Base-by-base conservation (phyloP, 352 stramenopile genomes). In the Pythium grandisporangium region DNA sequence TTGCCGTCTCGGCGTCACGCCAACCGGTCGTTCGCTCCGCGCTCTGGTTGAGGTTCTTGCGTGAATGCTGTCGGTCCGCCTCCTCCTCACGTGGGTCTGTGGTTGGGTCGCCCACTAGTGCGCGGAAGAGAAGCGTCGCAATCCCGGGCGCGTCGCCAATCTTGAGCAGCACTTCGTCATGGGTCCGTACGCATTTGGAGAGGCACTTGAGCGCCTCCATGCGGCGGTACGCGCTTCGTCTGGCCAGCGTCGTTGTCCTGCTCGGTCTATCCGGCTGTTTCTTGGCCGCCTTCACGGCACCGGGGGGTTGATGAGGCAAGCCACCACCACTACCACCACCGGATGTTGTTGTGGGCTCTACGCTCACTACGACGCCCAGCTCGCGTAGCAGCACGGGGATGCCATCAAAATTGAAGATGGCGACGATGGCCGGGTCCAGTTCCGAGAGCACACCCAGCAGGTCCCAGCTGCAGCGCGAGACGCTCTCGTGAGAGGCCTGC, bases 121-220 rank as follows among this genome's bases (percentile, higher is more conserved):
- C 59, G 23, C 51, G 39, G 50, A 84, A 84, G 7, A 86, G 40
- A 13, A 77, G 58, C 2, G 51, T 20, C 12, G 52, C 53, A 5
- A 82, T 78, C 6, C 53, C 61, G 7, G 58, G 32, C 6, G 59
- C 59, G 25, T 70, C 64, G 6, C 68, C 66, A 47, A 84, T 68
- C 53, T 83, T 83, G n/a, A 75, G 30, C 14, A 87, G 46, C 6
- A 87, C 70, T 40, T 87, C 73, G 29, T 87, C 70, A 16, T 83
- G 70, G 4, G 54, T 70, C 5, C 51, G 42, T 21, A 58, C 54
- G 8, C 68, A 54, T 23, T 75, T 79, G 2, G 70, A 81, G 1
- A 87, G 44, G 38, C 73, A 87, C 34, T 84, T 84, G 30, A 87
- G 59, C n/a, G 66, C 63, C 27, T 84, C 73, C 20, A 73, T 61